A percentile compares a stretch with the other conserved stretches of the same genome.
Conservation (phyloP, 2,329 filamentous ascomycete species). For the Aureobasidium pullulans region DNA sequence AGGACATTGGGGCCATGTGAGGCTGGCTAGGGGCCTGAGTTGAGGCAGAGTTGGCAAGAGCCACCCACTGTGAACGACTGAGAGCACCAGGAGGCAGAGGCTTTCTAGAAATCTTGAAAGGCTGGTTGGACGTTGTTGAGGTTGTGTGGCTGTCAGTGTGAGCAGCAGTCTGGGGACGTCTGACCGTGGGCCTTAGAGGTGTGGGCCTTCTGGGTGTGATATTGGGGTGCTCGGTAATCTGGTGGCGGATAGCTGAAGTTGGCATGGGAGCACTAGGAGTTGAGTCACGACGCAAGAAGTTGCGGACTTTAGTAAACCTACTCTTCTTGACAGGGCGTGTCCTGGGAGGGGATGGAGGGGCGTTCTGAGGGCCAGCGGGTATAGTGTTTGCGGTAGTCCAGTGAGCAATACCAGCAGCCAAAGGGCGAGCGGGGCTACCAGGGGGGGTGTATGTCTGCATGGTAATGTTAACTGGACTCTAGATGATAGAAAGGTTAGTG, state of each 20-base stretch:
- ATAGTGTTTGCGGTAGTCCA: background rate
- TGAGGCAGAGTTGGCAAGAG: no score
- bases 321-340: background rate
- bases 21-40: background rate
- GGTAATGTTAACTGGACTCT: background rate
- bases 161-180: background rate
- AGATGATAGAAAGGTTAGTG: background rate
- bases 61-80: no score
- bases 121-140: no score
- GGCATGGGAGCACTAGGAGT: background rate
- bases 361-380: conserved; percentile 4
- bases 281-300: background rate
- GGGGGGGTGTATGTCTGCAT: background rate
- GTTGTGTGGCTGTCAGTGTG: no score
- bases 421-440: background rate
- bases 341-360: background rate
- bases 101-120: background rate
- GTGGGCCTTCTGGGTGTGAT: no score
- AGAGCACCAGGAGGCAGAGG: background rate
- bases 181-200: background rate
- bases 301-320: background rate
- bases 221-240: no score
- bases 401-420: background rate
- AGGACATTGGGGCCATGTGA: no score
- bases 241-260: no score